phyloP scores from a whole-genome alignment of 2,329 filamentous ascomycete species.

The Cladorrhinum sp. region DNA sequence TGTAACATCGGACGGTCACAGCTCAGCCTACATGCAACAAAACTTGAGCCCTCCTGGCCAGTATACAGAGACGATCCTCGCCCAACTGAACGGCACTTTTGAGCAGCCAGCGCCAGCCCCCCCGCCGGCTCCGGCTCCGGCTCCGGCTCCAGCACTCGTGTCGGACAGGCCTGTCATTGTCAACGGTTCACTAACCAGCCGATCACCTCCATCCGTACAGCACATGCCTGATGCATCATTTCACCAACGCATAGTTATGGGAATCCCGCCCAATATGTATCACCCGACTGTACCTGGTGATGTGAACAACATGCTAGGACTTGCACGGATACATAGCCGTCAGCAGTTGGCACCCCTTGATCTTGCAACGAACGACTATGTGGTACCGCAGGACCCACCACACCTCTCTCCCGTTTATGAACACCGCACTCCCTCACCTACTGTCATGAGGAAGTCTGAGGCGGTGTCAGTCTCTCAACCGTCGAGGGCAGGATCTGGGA shows the following conservation, averaged over 20 bases:
- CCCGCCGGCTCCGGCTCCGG: slow-evolving; percentile 21
- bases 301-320: slow-evolving; percentile 29
- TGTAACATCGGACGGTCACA: slow-evolving; percentile 34
- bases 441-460: slow-evolving; percentile 53
- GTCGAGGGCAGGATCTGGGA: slow-evolving; percentile 14
- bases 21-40: slow-evolving; percentile 38
- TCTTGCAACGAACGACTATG: slow-evolving; percentile 46
- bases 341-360: slow-evolving; percentile 54
- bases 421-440: slow-evolving; percentile 68
- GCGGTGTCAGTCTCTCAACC: slow-evolving; percentile 23
- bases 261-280: slow-evolving; percentile 22
- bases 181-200: slow-evolving; percentile 33
- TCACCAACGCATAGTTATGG: slow-evolving; percentile 33
- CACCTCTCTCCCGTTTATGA: slow-evolving; percentile 73
- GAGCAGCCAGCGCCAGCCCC: not conserved
- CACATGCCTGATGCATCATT: slow-evolving; percentile 28
- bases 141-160: slow-evolving; percentile 29
- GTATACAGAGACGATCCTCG: slow-evolving; percentile 23
- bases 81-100: slow-evolving; percentile 18
- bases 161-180: slow-evolving; percentile 51
- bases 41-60: slow-evolving; percentile 27
- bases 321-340: slow-evolving; percentile 35
- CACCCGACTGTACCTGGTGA: slow-evolving; percentile 31
- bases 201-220: slow-evolving; percentile 22
- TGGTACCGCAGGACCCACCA: slow-evolving; percentile 43